These are phyloP conservation scores for Bipolaris cookei DNA, from an alignment of 2,329 filamentous ascomycete species.

Conservation along the genomic window DNA sequence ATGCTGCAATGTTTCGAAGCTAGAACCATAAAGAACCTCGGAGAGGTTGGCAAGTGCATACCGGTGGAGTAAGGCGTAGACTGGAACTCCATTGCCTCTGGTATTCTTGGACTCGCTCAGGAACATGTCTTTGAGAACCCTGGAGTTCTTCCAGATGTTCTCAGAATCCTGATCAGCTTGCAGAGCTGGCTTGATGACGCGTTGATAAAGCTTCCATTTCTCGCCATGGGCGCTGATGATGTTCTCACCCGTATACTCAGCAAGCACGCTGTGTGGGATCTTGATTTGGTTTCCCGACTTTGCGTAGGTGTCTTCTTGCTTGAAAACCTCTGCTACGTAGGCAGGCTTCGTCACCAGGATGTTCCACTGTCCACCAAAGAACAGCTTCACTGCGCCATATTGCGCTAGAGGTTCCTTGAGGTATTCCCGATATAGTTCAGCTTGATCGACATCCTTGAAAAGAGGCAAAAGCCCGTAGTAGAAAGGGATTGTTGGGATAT, in stretches of 20 bases:
- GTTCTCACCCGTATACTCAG: constrained; percentile 43
- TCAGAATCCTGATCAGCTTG: constrained; percentile 36
- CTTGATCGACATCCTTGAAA: constrained; percentile 54
- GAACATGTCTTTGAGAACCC: constrained; percentile 36
- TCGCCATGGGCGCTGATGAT: constrained; percentile 44
- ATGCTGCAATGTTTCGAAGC: constrained; percentile 34
- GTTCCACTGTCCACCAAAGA: constrained; percentile 59
- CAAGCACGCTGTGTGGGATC: constrained; percentile 41
- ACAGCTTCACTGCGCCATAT: constrained; percentile 58
- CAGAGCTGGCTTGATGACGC: constrained; percentile 41
- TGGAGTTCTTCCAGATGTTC: constrained; percentile 33
- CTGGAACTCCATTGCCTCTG: constrained; percentile 27
- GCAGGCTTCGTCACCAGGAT: constrained; percentile 55
- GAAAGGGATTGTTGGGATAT: constrained; percentile 55
- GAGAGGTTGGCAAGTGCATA: constrained; percentile 49
- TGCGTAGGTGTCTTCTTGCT: constrained; percentile 39
- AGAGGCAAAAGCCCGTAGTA: constrained; percentile 54
- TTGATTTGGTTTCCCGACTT: constrained; percentile 44
- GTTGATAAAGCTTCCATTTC: constrained; percentile 40
- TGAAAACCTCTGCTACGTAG: constrained; percentile 52
- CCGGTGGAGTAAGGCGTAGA: constrained; percentile 47
- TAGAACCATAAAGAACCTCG: constrained; percentile 40
- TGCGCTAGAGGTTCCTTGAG: constrained; percentile 48
- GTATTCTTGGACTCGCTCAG: constrained; percentile 33
- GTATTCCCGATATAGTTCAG: constrained; percentile 50